Conservation (phyloP, 495 filamentous ascomycete genomes). For the Daldinia childiae region DNA sequence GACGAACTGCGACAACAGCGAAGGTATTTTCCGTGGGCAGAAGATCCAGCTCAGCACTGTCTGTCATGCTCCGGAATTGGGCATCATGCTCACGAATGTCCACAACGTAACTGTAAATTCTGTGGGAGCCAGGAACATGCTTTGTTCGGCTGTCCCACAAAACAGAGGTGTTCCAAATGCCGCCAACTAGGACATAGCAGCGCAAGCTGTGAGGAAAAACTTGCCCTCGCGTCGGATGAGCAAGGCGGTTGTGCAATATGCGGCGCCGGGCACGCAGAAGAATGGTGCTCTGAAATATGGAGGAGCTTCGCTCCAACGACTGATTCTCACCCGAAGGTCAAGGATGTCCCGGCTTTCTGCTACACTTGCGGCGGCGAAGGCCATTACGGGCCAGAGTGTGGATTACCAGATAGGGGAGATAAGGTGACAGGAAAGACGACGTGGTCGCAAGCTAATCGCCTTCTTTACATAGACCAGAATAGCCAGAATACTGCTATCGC, state of each 20-base stretch:
- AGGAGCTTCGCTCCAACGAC: constrained; percentile 46
- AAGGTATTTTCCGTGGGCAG: constrained; percentile 52
- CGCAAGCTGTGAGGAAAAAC: constrained; percentile 48
- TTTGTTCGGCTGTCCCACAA: constrained; percentile 49
- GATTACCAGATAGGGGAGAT: constrained; percentile 25
- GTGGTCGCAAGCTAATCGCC: constrained; percentile 49
- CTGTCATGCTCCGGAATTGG: constrained; percentile 50
- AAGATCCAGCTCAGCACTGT: constrained; percentile 46
- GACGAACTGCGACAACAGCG: constrained; percentile 43
- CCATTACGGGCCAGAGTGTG: constrained; percentile 54
- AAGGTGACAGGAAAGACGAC: constrained; percentile 36
- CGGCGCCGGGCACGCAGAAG: constrained; percentile 45
- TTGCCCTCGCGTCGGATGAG: constrained; percentile 45
- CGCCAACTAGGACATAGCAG: constrained; percentile 50
- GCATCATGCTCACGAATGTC: constrained; percentile 48
- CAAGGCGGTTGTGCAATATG: constrained; percentile 52
- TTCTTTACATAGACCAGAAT: constrained; percentile 50
- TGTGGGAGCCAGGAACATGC: constrained; percentile 48
- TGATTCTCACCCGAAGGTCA: constrained; percentile 46
- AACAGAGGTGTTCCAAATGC: constrained; percentile 52
- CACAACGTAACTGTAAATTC: constrained; percentile 47
- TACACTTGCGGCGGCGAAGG: constrained; percentile 51
- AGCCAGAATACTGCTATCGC: constrained; percentile 47
- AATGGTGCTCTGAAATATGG: constrained; percentile 50
- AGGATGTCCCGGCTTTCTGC: constrained; percentile 52